Evolutionary conservation across 1,139 yeast genomes (phyloP), one percentile per base, ranked within the genome.

Genomic region (Kodamaea fungicola): DNA sequence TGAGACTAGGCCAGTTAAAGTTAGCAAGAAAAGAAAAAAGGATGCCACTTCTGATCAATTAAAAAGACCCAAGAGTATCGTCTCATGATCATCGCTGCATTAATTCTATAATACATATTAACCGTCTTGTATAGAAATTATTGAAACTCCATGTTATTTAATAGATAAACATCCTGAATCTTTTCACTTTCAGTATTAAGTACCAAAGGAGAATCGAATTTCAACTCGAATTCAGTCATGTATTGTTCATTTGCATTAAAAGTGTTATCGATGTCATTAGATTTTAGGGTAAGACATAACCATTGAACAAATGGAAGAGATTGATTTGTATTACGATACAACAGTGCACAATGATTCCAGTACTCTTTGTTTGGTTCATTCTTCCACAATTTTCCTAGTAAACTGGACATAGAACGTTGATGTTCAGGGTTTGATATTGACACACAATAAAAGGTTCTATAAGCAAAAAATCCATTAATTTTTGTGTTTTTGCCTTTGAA

Each of bases 1-100:
- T 8, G 97, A 92, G 53, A 53, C 49, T 23, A 73, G 95, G 42
- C 97, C 97, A 0, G 61, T 62, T 8, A 83, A 79, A 52, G 58
- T 60, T 3, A 43, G 57, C 19, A 76, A 78, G 45, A 52, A 55
- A 34, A 49, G 49, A 38, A 57, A 51, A 34, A 50, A 39, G 26
- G 40, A 42, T 19, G 35, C 38, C 7, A 43, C 44, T 12, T 19
- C 27, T 4, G 45, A 49, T 8, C 47, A 44, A 27, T 43, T 47
- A 10, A 52, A 50, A 26, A 41, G 54, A 13, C 46, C 47, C n/a
- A 48, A 44, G 25, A 48, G 51, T 31, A 39, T 39, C 12, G 36
- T 30, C 21, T 12, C 32, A 16, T 34, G 24, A 25, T 30, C 22
- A 13, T 22, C 12, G 12, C 13, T 21, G 30, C 30, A 27, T 32